Conservation (phyloP, 306 rosid species). For the Rosa persica region DNA sequence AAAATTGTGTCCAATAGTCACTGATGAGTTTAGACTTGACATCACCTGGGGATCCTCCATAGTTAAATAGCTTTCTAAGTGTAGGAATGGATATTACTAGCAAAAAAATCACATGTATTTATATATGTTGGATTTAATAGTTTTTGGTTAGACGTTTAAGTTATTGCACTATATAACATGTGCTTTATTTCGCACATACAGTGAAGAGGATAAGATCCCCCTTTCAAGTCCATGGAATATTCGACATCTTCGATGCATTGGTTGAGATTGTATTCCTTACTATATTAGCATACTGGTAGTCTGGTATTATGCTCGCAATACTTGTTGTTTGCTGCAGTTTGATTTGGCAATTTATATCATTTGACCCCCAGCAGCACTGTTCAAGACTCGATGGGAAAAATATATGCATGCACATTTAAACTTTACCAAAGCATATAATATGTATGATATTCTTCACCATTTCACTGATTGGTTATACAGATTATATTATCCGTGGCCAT, state of each 20-base stretch:
- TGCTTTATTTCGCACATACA: slow-evolving; percentile 37
- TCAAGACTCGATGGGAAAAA: neutral
- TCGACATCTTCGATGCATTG: neutral
- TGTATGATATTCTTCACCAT: neutral
- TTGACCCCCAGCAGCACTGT: neutral
- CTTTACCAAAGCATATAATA: neutral
- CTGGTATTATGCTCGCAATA: too few relatives aligned
- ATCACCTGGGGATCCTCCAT: neutral
- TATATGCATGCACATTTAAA: neutral
- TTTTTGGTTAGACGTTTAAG: neutral
- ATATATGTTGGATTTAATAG: neutral
- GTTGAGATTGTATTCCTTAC: too few relatives aligned
- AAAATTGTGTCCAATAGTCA: neutral
- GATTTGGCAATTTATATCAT: neutral
- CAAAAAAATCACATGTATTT: neutral
- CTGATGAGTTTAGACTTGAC: neutral
- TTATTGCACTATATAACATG: neutral
- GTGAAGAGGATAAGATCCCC: slow-evolving; percentile 68
- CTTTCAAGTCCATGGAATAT: neutral
- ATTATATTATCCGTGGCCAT: neutral
- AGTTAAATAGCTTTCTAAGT: neutral
- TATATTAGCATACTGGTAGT: too few relatives aligned
- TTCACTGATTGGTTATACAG: neutral
- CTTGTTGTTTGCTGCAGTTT: neutral
- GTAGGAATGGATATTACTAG: neutral